Base-by-base conservation (phyloP, 345 rosid species). In the Trapa bicornis region DNA sequence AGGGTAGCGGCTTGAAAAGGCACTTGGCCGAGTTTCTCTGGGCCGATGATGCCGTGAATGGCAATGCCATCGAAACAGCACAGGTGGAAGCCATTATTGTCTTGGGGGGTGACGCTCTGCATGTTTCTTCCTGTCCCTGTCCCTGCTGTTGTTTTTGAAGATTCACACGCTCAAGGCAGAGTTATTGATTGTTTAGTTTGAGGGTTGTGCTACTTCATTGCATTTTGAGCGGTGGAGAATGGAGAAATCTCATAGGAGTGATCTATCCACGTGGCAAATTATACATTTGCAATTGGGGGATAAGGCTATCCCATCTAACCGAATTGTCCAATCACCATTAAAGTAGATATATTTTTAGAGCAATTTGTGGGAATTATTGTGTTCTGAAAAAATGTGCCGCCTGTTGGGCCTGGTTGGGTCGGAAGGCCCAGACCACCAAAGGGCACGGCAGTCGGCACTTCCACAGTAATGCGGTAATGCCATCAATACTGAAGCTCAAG, bases 81-180 rank as follows among this genome's bases (percentile, higher is more conserved):
- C 92, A 84, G 56, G 95, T 82, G 36, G 91, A 87, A 72, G 92
- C 92, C 92, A 89, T 87, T 74, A 73, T 47, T 67, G 48, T 5
- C 14, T 35, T 8, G 45, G 13, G n/a, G n/a, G n/a, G n/a, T n/a
- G n/a, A n/a, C n/a, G n/a, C n/a, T n/a, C n/a, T n/a, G 29, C 29
- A 22, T 6, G 5, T 32, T 39, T n/a, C 36, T 35, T 13, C 41
- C 37, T 56, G 29, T 22, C 47, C 37, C 33, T 45, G 62, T 60
- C 66, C 65, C 37, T 66, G 11, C 12, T 2, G 48, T 0, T 45
- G 48, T 7, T 45, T 45, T 8, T 6, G 48, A 45, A 45, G 8
- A 7, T 45, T 45, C 43, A 8, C 43, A 8, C 6, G 48, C 48
- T 45, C 0, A 45, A 11, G 12, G 48, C 15, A 35, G 67, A 68